Conservation (phyloP, 2,329 filamentous ascomycete genomes). For the Fusarium keratoplasticum region DNA sequence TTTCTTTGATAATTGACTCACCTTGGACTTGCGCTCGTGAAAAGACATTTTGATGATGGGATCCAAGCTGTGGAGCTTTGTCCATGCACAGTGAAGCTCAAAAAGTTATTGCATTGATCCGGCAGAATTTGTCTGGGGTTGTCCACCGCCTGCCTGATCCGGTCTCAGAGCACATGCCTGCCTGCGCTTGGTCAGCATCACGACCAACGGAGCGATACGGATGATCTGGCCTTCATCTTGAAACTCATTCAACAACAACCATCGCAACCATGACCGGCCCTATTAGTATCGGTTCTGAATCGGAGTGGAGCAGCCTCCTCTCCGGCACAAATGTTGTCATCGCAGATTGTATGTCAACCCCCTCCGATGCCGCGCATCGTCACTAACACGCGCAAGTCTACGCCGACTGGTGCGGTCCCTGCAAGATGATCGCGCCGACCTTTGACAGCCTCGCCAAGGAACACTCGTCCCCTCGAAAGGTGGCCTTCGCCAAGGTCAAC, state of each 20-base stretch:
- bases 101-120: slow-evolving; percentile 40
- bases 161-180: slow-evolving; percentile 1
- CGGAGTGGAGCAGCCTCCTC: slow-evolving; percentile 79
- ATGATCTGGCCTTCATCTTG: slow-evolving; percentile 37
- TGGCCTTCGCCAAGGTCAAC: slow-evolving; percentile 93
- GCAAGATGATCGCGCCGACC: slow-evolving; percentile 89
- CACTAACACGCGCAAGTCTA: slow-evolving; percentile 75
- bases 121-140: slow-evolving; percentile 43
- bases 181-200: slow-evolving; percentile 35
- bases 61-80: slow-evolving; percentile 3
- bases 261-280: slow-evolving; percentile 57
- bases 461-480: slow-evolving; percentile 81
- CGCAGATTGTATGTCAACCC: slow-evolving; percentile 80
- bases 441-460: slow-evolving; percentile 87
- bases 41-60: slow-evolving; percentile 45
- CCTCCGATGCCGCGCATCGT: not conserved
- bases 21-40: slow-evolving; percentile 49
- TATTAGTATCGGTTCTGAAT: slow-evolving; percentile 71
- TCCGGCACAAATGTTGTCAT: slow-evolving; percentile 83
- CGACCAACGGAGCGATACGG: slow-evolving; percentile 24
- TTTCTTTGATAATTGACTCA: slow-evolving; percentile 2
- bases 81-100: slow-evolving; percentile 18
- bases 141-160: slow-evolving; percentile 39
- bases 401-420: slow-evolving; percentile 94
- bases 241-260: slow-evolving; percentile 12